Conservation (phyloP, 2,329 filamentous ascomycete species). For the Talaromyces sp. region DNA sequence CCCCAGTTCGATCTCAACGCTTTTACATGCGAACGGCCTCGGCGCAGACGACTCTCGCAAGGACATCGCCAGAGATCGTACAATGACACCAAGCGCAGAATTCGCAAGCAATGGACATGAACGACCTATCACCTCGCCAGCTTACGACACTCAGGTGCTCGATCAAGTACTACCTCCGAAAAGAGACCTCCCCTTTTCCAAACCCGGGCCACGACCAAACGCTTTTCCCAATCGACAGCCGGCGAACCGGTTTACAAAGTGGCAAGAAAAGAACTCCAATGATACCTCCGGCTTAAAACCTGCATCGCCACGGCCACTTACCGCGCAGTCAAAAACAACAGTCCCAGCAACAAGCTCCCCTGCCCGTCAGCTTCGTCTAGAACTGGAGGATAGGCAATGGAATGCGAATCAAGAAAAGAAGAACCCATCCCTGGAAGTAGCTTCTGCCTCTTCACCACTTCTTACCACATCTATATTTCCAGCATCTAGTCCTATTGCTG, state of each 20-base stretch:
- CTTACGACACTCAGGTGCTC: slow-evolving; percentile 22
- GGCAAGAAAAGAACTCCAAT: neutral
- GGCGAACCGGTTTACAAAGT: neutral
- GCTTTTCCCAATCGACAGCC: neutral
- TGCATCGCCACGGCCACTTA: slow-evolving; percentile 4
- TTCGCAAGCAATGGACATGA: slow-evolving; percentile 5
- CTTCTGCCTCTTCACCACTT: slow-evolving; percentile 3
- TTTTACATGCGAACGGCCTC: neutral
- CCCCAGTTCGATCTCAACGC: neutral
- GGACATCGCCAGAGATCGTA: neutral
- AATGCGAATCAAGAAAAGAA: neutral
- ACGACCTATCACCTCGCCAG: slow-evolving; percentile 22
- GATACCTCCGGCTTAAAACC: neutral
- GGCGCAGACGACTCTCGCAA: neutral
- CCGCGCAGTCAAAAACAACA: slow-evolving; percentile 3
- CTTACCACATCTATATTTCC: slow-evolving; percentile 2
- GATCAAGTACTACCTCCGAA: slow-evolving; percentile 36
- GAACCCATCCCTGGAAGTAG: neutral
- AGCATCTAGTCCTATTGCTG: slow-evolving; percentile 2
- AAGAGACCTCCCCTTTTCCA: slow-evolving; percentile 36
- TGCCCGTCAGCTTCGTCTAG: slow-evolving; percentile 9
- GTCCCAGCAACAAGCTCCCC: slow-evolving; percentile 8
- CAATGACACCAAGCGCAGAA: slow-evolving; percentile 7
- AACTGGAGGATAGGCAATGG: slow-evolving; percentile 5
- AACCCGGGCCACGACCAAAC: slow-evolving; percentile 12